Conservation (phyloP, 768 basidiomycete species). For the Collybiopsis confluens region DNA sequence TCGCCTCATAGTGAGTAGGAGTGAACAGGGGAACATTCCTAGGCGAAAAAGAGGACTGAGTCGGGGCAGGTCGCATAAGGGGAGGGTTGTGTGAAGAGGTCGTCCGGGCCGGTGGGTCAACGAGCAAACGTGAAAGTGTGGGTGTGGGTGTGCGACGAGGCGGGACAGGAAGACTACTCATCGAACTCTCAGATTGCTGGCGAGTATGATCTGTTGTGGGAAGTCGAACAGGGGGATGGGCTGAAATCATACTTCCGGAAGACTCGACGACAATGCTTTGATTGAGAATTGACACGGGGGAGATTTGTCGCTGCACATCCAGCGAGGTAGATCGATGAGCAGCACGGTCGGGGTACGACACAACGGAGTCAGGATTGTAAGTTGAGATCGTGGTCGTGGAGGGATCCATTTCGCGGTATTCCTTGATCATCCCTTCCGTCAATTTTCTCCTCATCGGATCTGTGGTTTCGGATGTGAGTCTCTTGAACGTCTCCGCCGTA, state of each 20-base stretch:
- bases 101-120: background rate
- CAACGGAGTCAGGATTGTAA: slow-evolving; percentile 1
- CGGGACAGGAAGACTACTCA: slow-evolving; percentile 31
- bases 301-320: slow-evolving; percentile 23
- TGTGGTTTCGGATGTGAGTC: background rate
- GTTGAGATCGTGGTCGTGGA: background rate
- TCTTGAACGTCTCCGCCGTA: slow-evolving; percentile 13
- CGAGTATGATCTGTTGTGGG: slow-evolving; percentile 16
- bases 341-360: slow-evolving; percentile 19
- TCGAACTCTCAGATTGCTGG: slow-evolving; percentile 20
- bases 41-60: slow-evolving; percentile 3
- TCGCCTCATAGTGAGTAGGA: background rate
- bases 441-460: background rate
- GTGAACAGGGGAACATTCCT: background rate
- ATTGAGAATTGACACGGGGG: slow-evolving; percentile 18
- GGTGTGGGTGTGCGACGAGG: slow-evolving; percentile 28
- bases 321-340: slow-evolving; percentile 14
- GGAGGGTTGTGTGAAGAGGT: background rate
- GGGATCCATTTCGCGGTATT: slow-evolving; percentile 2
- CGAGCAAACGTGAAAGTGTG: slow-evolving; percentile 13
- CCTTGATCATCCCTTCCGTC: slow-evolving; percentile 8
- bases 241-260: background rate
- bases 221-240: slow-evolving; percentile 7
- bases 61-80: background rate
- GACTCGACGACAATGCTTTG: slow-evolving; percentile 19